Evolutionary conservation across 1,284 basidiomycete species (phyloP).

Genomic region (Waitea zeae): DNA sequence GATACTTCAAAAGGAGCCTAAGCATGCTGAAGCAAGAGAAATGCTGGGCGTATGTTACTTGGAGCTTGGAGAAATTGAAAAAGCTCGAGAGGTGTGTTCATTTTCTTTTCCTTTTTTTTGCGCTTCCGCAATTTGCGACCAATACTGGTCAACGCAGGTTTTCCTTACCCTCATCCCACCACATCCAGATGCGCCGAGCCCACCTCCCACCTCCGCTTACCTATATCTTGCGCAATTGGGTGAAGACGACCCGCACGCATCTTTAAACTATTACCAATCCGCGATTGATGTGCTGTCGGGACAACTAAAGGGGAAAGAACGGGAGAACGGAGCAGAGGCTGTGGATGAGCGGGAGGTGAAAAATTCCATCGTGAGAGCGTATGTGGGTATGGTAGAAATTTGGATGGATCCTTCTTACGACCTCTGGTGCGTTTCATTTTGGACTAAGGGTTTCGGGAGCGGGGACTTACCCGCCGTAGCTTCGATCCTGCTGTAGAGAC

Average conservation of each 20-base stretch:
- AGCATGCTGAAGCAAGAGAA: conserved; percentile 60
- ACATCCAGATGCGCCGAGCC: conserved; percentile 32
- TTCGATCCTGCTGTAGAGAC: conserved; percentile 67
- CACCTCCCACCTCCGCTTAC: conserved; percentile 69
- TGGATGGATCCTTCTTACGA: conserved; percentile 88
- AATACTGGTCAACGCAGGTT: conserved; percentile 33
- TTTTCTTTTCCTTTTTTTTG: neutral
- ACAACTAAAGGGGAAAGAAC: conserved; percentile 56
- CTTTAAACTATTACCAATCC: conserved; percentile 67
- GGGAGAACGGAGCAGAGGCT: conserved; percentile 24
- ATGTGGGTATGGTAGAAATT: conserved; percentile 87
- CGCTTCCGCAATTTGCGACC: conserved; percentile 1
- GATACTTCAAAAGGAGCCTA: conserved; percentile 46
- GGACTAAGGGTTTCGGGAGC: neutral
- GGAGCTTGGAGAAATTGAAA: conserved; percentile 61
- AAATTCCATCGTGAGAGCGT: conserved; percentile 63
- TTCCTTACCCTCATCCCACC: conserved; percentile 40
- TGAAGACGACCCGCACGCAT: conserved; percentile 58
- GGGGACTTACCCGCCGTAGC: conserved; percentile 21
- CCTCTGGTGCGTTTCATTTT: conserved; percentile 54
- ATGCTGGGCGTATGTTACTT: conserved; percentile 64
- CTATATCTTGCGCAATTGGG: conserved; percentile 83
- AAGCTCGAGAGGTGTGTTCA: conserved; percentile 48
- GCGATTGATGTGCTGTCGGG: conserved; percentile 62
- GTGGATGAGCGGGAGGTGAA: conserved; percentile 47